Conservation (phyloP, 306 rosid genomes). For the Prunus kanzakura region DNA sequence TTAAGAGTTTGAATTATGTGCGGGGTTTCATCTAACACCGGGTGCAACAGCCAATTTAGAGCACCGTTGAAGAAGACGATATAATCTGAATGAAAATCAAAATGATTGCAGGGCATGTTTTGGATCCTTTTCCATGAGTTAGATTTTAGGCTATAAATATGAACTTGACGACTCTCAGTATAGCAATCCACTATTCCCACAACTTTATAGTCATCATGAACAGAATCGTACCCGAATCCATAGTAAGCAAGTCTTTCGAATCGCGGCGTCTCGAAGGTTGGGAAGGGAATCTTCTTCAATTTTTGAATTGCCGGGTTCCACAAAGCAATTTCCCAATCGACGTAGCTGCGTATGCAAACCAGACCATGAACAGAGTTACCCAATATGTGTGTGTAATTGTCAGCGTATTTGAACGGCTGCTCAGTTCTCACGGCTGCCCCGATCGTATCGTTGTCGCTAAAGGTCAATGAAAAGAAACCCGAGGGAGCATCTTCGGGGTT, state of each 20-base stretch:
- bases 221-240: not conserved
- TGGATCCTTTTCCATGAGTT: constrained; percentile 2
- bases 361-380: not conserved
- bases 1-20: not conserved
- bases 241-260: not conserved
- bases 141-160: not conserved
- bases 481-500: too few species aligned
- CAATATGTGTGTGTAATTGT: not conserved
- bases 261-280: not conserved
- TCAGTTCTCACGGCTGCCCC: not conserved
- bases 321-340: not conserved
- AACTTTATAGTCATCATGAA: constrained; percentile 1
- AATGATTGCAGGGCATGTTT: not conserved
- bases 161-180: not conserved
- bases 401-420: not conserved
- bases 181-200: not conserved
- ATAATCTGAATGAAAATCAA: not conserved
- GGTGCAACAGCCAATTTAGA: not conserved
- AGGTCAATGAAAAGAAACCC: too few species aligned
- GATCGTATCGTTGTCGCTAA: not conserved
- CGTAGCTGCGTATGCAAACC: not conserved
- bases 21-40: not conserved
- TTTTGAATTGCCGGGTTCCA: not conserved
- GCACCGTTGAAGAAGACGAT: not conserved
- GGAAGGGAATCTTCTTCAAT: not conserved